Conservation (phyloP, 345 rosid genomes). For the Schrenkiella parvula region DNA sequence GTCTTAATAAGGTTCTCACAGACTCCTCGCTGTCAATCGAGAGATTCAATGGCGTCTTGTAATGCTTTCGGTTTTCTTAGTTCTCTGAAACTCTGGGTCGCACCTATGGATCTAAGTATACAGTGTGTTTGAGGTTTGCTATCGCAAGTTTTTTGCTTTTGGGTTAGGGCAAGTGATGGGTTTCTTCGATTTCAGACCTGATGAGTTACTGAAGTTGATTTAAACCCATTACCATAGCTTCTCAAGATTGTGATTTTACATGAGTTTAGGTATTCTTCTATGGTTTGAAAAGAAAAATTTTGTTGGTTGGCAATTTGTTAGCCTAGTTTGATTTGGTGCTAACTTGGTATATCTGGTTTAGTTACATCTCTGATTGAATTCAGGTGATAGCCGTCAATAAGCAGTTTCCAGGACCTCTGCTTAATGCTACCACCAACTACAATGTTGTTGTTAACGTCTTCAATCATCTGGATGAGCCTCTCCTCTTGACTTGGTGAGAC, state of each 20-base stretch:
- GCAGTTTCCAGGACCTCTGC: constrained; percentile 66
- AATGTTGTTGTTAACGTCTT: constrained; percentile 60
- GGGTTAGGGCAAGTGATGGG: not conserved
- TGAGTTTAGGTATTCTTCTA: not conserved
- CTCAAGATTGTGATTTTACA: not conserved
- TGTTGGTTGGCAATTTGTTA: no score
- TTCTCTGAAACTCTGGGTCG: not conserved
- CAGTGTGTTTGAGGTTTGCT: not conserved
- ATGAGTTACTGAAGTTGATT: not conserved
- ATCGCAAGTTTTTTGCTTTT: not conserved
- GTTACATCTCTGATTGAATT: not conserved
- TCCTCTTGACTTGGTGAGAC: constrained; percentile 78
- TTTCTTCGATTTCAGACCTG: not conserved
- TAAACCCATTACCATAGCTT: not conserved
- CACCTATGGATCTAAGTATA: not conserved
- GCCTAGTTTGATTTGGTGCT: constrained; percentile 9
- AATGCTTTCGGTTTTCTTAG: not conserved
- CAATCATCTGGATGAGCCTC: constrained; percentile 69
- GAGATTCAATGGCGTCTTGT: not conserved
- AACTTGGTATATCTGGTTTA: not conserved
- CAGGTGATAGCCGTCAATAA: constrained; percentile 84
- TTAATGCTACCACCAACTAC: constrained; percentile 77
- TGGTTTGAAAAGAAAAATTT: not conserved
- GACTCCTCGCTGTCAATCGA: not conserved
- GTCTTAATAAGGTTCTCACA: not conserved